phyloP scores from a whole-genome alignment of 129 eudicot species.

The Ambrosia artemisiifolia region DNA sequence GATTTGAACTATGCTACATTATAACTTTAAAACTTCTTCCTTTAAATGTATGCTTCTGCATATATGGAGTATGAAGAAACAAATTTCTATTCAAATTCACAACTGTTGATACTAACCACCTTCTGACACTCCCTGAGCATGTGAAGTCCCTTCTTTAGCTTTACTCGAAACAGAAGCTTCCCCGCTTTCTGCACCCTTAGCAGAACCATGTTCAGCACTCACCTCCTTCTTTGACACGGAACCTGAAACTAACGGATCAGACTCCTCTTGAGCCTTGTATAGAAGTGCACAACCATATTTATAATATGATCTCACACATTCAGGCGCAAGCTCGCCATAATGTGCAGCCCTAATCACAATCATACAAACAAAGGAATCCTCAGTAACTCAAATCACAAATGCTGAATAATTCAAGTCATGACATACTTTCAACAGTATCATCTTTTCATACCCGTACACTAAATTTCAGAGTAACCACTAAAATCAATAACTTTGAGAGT shows the following conservation, averaged over 20 bases:
- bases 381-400: slow-evolving; percentile 2
- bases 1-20: not conserved
- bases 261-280: slow-evolving; percentile 92
- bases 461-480: not conserved
- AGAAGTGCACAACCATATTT: slow-evolving; percentile 84
- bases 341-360: slow-evolving; percentile 64
- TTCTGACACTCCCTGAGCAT: slow-evolving; percentile 28
- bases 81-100: not conserved
- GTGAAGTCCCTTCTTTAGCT: slow-evolving; percentile 41
- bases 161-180: slow-evolving; percentile 56
- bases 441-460: not conserved
- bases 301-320: slow-evolving; percentile 73
- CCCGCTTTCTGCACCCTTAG: slow-evolving; percentile 32
- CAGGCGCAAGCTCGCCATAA: slow-evolving; percentile 90
- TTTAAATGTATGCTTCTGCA: slow-evolving; percentile 2
- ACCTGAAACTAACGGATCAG: slow-evolving; percentile 63
- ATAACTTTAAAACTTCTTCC: not conserved
- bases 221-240: slow-evolving; percentile 70
- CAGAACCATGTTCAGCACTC: slow-evolving; percentile 40
- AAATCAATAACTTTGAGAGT: not conserved
- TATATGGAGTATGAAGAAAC: not conserved
- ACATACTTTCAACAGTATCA: not conserved
- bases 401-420: not conserved
- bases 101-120: slow-evolving; percentile 39
- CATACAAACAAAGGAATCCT: not conserved